Percentiles rank a stretch among this genome's conserved stretches.
These are phyloP conservation scores for Colletotrichum salicis DNA, from an alignment of 2,329 filamentous ascomycete genomes.

Conservation along the genomic window DNA sequence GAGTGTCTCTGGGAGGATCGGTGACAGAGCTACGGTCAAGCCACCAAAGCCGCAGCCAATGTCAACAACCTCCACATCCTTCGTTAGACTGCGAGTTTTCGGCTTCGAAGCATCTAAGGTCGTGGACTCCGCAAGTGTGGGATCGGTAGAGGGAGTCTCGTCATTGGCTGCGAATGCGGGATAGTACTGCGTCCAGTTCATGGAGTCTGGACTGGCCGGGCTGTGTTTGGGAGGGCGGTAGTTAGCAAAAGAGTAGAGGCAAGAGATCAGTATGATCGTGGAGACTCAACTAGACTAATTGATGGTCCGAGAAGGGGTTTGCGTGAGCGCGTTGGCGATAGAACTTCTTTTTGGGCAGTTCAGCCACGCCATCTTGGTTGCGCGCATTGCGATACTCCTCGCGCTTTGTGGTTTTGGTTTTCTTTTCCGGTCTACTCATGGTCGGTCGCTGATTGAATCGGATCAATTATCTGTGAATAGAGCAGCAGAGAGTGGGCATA, in stretches of 20 bases:
- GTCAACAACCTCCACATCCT: slow-evolving; percentile 90
- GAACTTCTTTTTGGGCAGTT: slow-evolving; percentile 92
- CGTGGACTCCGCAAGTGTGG: slow-evolving; percentile 19
- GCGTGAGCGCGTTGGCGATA: slow-evolving; percentile 97
- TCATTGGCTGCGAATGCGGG: slow-evolving; percentile 72
- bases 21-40: slow-evolving; percentile 84
- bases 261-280: neutral
- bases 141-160: neutral
- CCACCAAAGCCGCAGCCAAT: slow-evolving; percentile 98
- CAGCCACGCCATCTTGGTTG: slow-evolving; percentile 61
- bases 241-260: slow-evolving; percentile 5
- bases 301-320: slow-evolving; percentile 97
- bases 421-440: slow-evolving; percentile 51
- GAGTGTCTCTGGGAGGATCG: slow-evolving; percentile 81
- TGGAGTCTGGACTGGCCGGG: slow-evolving; percentile 79
- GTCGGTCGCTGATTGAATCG: neutral
- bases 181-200: slow-evolving; percentile 92
- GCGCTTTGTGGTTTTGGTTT: slow-evolving; percentile 73
- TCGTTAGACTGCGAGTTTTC: slow-evolving; percentile 56
- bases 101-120: slow-evolving; percentile 34
- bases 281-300: slow-evolving; percentile 77
- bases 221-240: slow-evolving; percentile 56
- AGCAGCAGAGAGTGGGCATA: neutral
- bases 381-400: slow-evolving; percentile 70
- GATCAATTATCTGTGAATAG: neutral